Evolutionary conservation across 2,329 filamentous ascomycete genomes (phyloP), one percentile per base, ranked within the genome.

Genomic region (Epichloe amarillans): DNA sequence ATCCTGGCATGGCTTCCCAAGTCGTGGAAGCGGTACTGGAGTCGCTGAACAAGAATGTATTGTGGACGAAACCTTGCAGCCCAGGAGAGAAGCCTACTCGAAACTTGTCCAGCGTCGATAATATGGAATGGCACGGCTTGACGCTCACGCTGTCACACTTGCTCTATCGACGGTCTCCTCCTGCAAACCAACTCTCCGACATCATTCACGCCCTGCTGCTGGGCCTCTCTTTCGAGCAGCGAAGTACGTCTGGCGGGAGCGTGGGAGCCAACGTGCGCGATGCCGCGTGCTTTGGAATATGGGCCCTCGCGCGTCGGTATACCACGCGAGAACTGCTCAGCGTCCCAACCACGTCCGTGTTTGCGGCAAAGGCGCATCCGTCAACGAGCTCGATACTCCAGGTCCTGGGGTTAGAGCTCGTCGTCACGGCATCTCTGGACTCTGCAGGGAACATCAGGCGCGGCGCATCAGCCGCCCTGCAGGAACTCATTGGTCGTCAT

Each of bases 281-380:
- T 69, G 91, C 93, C 12, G 88, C 93, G 3, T 96, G 90, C 64
- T 98, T 97, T 64, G 93, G 93, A 6, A 84, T 97, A 23, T 98
- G 93, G 93, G 86, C 90, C 1, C 66, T 97, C 7, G 88, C 91
- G 21, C 79, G 93, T 50, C 83, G 91, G 50, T 98, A 97, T 60
- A 82, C 80, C 1, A 95, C 89, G 0, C 62, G 72, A 0, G 91
- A 97, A 64, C 74, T 97, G 6, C 72, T 84, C 11, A 72, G 72
- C 0, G 76, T 94, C 1, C 70, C 79, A 1, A 71, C 71, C 2
- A 56, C 71, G 57, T 67, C 73, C 38, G 61, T 76, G 50, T 59
- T 67, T 42, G 63, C 69, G 14, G 66, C 72, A 51, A 67, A 67
- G 51, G 58, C 66, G 23, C 63, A 70, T 52, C 57, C 63, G 4